Conservation (phyloP, 2,329 filamentous ascomycete genomes). For the Phoma sp. region DNA sequence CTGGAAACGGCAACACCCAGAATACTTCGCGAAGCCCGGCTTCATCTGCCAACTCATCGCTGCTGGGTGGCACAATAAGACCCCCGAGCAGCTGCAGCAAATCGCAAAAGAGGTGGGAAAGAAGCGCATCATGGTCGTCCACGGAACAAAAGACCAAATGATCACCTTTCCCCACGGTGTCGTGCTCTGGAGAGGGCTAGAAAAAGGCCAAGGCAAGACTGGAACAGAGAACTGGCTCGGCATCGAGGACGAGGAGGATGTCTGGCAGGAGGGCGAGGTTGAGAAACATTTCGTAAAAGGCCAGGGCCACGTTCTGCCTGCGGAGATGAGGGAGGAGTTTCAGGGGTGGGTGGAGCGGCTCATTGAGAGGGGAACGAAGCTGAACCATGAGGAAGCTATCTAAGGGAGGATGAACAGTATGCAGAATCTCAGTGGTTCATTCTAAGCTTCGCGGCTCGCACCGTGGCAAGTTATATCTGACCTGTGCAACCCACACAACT, state of each 20-base stretch:
- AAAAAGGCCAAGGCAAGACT: conserved; percentile 54
- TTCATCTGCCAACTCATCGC: conserved; percentile 81
- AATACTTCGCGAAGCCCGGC: conserved; percentile 68
- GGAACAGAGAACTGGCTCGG: conserved; percentile 44
- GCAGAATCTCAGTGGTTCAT: too few relatives aligned
- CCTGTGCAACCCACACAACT: too few relatives aligned
- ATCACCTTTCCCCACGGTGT: conserved; percentile 73
- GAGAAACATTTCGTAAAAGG: conserved; percentile 70
- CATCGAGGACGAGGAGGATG: conserved; percentile 42
- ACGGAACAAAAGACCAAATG: conserved; percentile 80
- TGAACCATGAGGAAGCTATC: conserved; percentile 39
- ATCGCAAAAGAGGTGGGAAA: conserved; percentile 74
- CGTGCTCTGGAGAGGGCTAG: conserved; percentile 71
- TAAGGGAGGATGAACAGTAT: too few relatives aligned
- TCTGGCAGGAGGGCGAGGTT: conserved; percentile 51
- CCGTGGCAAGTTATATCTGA: too few relatives aligned
- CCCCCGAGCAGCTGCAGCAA: conserved; percentile 65
- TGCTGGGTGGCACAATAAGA: conserved; percentile 81
- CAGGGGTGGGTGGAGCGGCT: conserved; percentile 68
- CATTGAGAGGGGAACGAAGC: conserved; percentile 58
- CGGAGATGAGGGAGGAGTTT: conserved; percentile 75
- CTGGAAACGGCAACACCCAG: conserved; percentile 68
- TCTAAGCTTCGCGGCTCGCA: too few relatives aligned
- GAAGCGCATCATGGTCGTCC: conserved; percentile 76
- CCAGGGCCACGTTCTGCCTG: conserved; percentile 75